A percentile compares a stretch with the other conserved stretches of the same genome.
Conservation (phyloP, 2,329 filamentous ascomycete species). For the Hymenoscyphus occultus region DNA sequence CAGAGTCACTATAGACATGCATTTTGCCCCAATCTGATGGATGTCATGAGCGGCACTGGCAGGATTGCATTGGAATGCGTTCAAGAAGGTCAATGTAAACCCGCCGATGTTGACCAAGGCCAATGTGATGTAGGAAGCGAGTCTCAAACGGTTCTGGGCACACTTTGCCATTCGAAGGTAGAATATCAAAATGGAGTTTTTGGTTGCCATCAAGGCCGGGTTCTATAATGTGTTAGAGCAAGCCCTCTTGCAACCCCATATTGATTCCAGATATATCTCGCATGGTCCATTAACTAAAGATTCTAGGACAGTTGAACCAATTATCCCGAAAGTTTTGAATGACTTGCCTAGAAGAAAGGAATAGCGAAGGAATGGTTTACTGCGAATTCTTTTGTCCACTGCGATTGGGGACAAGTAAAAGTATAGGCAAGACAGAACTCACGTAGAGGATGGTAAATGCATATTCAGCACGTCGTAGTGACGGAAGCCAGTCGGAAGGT, state of each 20-base stretch:
- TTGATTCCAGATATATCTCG: too few relatives aligned
- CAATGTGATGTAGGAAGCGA: slow-evolving; percentile 78
- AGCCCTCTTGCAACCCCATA: background rate
- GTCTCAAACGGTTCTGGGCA: slow-evolving; percentile 70
- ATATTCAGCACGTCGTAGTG: slow-evolving; percentile 60
- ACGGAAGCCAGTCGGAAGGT: slow-evolving; percentile 43
- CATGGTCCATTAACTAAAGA: too few relatives aligned
- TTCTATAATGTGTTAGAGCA: slow-evolving; percentile 53
- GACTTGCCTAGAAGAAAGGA: too few relatives aligned
- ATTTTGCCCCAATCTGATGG: slow-evolving; percentile 40
- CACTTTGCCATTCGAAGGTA: slow-evolving; percentile 81
- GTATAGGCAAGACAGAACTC: slow-evolving; percentile 31
- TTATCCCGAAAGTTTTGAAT: too few relatives aligned
- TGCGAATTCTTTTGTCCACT: too few relatives aligned
- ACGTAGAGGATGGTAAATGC: slow-evolving; percentile 63
- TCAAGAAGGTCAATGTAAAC: slow-evolving; percentile 76
- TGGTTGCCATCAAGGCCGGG: slow-evolving; percentile 84
- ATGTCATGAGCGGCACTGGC: slow-evolving; percentile 64
- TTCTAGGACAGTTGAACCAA: too few relatives aligned
- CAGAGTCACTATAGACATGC: slow-evolving; percentile 49
- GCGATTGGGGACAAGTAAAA: background rate
- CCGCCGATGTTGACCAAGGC: slow-evolving; percentile 76
- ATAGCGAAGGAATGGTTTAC: too few relatives aligned
- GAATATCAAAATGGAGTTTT: slow-evolving; percentile 89
- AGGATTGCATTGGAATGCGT: slow-evolving; percentile 82